A percentile compares a stretch with the other conserved stretches of the same genome.
Conservation (phyloP, 2,329 filamentous ascomycete genomes). For the Bipolaris oryzae region DNA sequence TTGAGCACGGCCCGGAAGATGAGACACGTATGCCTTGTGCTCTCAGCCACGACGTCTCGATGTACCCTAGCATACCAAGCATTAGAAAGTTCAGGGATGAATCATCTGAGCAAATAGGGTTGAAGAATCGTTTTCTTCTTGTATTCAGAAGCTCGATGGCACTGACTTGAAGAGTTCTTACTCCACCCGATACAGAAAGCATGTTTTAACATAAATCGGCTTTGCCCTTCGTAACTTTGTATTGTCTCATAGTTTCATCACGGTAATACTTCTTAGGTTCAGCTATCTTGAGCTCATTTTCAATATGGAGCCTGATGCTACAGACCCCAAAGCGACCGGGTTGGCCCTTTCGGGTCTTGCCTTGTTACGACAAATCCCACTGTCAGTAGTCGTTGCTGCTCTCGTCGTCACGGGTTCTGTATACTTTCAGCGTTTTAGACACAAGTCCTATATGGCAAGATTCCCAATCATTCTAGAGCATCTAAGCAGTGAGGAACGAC, state of each 20-base stretch:
- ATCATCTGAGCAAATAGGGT: neutral
- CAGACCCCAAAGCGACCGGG: neutral
- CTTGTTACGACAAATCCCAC: conserved; percentile 21
- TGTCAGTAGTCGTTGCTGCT: conserved; percentile 28
- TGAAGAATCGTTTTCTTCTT: neutral
- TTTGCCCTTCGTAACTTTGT: neutral
- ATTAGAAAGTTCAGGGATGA: neutral
- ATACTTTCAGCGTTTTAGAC: conserved; percentile 30
- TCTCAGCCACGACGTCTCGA: neutral
- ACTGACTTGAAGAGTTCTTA: neutral
- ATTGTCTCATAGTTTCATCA: neutral
- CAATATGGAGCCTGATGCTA: neutral
- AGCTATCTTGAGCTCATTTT: neutral
- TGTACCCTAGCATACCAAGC: neutral
- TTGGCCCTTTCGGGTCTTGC: neutral
- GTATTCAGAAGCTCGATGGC: neutral
- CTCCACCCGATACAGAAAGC: neutral
- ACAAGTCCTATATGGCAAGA: conserved; percentile 28
- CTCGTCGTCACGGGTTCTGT: conserved; percentile 28
- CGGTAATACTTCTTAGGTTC: neutral
- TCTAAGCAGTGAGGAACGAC: conserved; percentile 23
- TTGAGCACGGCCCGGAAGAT: neutral
- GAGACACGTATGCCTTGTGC: neutral
- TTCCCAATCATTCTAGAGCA: conserved; percentile 26
- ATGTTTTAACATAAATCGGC: neutral